phyloP scores from a whole-genome alignment of 2,329 filamentous ascomycete genomes.

The Aschersonia sp. region DNA sequence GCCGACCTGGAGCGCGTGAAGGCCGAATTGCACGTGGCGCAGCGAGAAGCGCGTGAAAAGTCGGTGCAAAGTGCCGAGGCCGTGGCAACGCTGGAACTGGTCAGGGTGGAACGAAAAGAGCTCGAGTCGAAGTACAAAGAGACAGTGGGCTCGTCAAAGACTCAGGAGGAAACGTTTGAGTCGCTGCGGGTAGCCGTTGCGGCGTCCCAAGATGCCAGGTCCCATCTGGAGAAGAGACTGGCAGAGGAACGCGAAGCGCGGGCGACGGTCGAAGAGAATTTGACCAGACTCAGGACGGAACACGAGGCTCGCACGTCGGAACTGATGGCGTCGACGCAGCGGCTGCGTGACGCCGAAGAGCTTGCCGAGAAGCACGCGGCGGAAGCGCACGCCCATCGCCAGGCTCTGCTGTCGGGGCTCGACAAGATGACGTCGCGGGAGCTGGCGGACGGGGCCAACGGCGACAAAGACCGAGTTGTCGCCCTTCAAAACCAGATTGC shows the following conservation, averaged over 20 bases:
- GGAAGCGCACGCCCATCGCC: constrained; percentile 74
- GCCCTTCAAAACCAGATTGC: constrained; percentile 71
- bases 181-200: constrained; percentile 65
- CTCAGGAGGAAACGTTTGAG: constrained; percentile 56
- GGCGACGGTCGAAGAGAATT: constrained; percentile 61
- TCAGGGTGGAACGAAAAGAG: constrained; percentile 79
- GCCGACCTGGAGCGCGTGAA: constrained; percentile 76
- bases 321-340: constrained; percentile 57
- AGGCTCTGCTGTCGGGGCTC: constrained; percentile 70
- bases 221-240: constrained; percentile 65
- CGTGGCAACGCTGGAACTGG: constrained; percentile 54
- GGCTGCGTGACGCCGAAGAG: constrained; percentile 75
- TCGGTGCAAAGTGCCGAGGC: constrained; percentile 66
- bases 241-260: constrained; percentile 68
- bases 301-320: constrained; percentile 71
- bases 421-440: constrained; percentile 54
- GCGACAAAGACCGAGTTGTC: constrained; percentile 49
- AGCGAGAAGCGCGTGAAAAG: constrained; percentile 69
- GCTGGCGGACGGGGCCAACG: constrained; percentile 28
- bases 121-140: constrained; percentile 55
- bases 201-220: constrained; percentile 64
- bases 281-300: constrained; percentile 64
- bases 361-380: constrained; percentile 74
- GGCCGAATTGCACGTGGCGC: constrained; percentile 67
- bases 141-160: constrained; percentile 49